These are phyloP conservation scores for Fusarium pseudoanthophilum DNA, from an alignment of 2,329 filamentous ascomycete species.

Conservation along the genomic window DNA sequence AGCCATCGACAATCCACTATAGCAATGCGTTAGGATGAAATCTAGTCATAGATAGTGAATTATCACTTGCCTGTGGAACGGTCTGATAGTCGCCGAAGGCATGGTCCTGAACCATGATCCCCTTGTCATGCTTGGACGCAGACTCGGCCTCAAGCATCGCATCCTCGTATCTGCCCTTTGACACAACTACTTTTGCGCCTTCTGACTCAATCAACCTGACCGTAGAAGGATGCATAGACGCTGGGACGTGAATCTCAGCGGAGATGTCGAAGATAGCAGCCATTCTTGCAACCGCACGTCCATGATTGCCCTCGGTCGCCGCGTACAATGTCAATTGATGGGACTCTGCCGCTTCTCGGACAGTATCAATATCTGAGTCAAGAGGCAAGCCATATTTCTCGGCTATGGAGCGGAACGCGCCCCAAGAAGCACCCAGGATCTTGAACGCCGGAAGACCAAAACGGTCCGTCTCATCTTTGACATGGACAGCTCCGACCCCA, in stretches of 20 bases:
- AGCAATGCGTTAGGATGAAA: not conserved
- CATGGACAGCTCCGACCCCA: slow-evolving; percentile 65
- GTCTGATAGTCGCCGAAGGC: slow-evolving; percentile 73
- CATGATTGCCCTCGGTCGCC: slow-evolving; percentile 82
- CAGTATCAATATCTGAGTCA: slow-evolving; percentile 54
- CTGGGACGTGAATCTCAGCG: slow-evolving; percentile 71
- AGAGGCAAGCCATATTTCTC: slow-evolving; percentile 56
- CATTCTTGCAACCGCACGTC: slow-evolving; percentile 77
- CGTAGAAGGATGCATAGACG: slow-evolving; percentile 64
- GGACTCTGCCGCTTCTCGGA: slow-evolving; percentile 50
- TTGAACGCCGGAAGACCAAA: slow-evolving; percentile 81
- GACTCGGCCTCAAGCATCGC: slow-evolving; percentile 62
- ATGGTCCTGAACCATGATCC: slow-evolving; percentile 75
- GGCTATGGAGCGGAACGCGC: slow-evolving; percentile 67
- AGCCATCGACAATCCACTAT: slow-evolving; percentile 81
- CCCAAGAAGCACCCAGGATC: slow-evolving; percentile 83
- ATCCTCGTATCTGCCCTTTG: slow-evolving; percentile 71
- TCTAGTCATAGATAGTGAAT: accelerated
- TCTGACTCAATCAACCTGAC: slow-evolving; percentile 67
- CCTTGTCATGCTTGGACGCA: slow-evolving; percentile 53
- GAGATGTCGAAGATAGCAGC: slow-evolving; percentile 66
- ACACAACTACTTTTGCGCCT: slow-evolving; percentile 67
- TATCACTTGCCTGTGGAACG: slow-evolving; percentile 61
- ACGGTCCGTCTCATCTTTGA: slow-evolving; percentile 78
- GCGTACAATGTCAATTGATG: slow-evolving; percentile 62